Conservation (phyloP, 768 basidiomycete genomes). For the Auricularia sp. region DNA sequence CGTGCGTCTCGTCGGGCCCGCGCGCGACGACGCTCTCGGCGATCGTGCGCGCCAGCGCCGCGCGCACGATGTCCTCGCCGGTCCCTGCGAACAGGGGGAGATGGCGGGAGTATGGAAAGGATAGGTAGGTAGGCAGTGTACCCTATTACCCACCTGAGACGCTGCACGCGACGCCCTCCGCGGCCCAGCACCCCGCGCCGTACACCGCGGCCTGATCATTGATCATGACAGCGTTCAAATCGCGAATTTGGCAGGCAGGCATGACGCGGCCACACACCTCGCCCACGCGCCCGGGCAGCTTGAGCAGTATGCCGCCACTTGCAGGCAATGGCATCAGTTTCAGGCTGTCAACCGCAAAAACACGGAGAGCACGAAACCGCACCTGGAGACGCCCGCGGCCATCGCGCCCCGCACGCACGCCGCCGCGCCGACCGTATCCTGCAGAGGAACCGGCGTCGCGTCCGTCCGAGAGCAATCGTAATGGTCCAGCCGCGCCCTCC, state of each 20-base stretch:
- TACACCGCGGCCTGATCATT: slow-evolving; percentile 50
- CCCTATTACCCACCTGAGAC: slow-evolving; percentile 42
- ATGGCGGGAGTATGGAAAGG: neutral
- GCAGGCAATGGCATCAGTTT: too few relatives aligned
- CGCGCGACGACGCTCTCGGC: slow-evolving; percentile 33
- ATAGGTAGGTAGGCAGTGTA: neutral
- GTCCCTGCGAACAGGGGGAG: slow-evolving; percentile 36
- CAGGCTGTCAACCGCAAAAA: too few relatives aligned
- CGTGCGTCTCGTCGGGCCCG: slow-evolving; percentile 44
- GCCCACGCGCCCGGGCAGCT: slow-evolving; percentile 62
- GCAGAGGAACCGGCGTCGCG: slow-evolving; percentile 13
- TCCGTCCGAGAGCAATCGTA: too few relatives aligned
- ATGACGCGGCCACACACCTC: slow-evolving; percentile 36
- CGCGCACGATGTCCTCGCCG: slow-evolving; percentile 60
- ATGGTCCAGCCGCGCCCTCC: slow-evolving; percentile 39
- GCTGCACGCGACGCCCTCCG: slow-evolving; percentile 49
- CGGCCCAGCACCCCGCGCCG: slow-evolving; percentile 73
- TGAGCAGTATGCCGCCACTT: slow-evolving; percentile 75
- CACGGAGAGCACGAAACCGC: neutral
- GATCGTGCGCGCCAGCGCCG: slow-evolving; percentile 44
- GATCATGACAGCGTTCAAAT: slow-evolving; percentile 1
- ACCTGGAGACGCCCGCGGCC: slow-evolving; percentile 21
- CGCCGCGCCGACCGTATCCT: slow-evolving; percentile 81
- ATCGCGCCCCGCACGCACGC: slow-evolving; percentile 31
- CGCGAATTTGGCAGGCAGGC: neutral